Percentiles rank a stretch among this genome's conserved stretches.
Conservation (phyloP, 371 early-diverging fungal genomes). For the Ordospora pajunii region DNA sequence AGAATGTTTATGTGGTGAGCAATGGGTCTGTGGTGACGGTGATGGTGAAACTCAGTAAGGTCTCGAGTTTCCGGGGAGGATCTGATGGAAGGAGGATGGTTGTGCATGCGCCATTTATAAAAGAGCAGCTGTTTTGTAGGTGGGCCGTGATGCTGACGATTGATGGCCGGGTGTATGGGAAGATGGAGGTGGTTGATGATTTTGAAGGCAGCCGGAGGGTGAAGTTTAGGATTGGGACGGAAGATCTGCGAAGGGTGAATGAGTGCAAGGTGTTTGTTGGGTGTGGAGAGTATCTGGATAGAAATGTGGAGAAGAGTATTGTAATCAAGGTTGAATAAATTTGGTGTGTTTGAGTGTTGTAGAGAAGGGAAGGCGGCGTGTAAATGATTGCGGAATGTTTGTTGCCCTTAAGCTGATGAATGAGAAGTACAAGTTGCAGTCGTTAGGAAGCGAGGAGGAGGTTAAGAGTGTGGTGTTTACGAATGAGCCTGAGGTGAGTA, state of each 20-base stretch:
- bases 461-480: neutral
- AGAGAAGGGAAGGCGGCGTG: neutral
- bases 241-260: neutral
- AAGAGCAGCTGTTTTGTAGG: neutral
- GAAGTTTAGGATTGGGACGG: conserved; percentile 10
- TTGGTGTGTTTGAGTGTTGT: neutral
- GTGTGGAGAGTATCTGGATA: conserved; percentile 23
- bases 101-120: conserved; percentile 24
- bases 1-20: neutral
- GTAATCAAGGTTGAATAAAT: conserved; percentile 25
- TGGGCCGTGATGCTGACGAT: conserved; percentile 31
- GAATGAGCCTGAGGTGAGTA: neutral
- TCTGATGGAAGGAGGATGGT: neutral
- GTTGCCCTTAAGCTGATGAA: conserved; percentile 1
- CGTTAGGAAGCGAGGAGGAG: neutral
- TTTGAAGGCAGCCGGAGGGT: neutral
- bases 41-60: neutral
- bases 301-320: conserved; percentile 25
- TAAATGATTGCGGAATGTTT: neutral
- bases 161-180: conserved; percentile 6
- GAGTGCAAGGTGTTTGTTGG: conserved; percentile 16
- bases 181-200: conserved; percentile 10
- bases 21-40: conserved; percentile 12
- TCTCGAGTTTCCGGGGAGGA: neutral
- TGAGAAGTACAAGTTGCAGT: neutral